Evolutionary conservation across 2,329 filamentous ascomycete genomes (phyloP).

Genomic region (Neonectria coccinea): DNA sequence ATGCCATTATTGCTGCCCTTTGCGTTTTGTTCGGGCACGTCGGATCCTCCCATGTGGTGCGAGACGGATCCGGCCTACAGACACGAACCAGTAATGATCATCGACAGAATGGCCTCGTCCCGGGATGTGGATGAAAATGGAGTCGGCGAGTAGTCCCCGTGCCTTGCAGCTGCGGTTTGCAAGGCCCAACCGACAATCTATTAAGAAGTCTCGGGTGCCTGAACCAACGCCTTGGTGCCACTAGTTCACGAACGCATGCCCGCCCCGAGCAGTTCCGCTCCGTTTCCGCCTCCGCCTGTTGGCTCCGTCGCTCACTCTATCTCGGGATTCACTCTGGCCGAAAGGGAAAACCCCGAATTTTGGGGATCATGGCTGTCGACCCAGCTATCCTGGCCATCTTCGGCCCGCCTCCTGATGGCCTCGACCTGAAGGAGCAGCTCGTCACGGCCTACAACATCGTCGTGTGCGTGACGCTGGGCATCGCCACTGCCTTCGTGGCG

Average conservation of each 20-base stretch:
- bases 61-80: background rate
- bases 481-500: constrained; percentile 15
- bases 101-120: background rate
- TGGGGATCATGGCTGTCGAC: constrained; percentile 21
- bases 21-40: background rate
- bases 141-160: constrained; percentile 4
- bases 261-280: background rate
- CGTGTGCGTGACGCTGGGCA: constrained; percentile 21
- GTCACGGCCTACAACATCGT: constrained; percentile 26
- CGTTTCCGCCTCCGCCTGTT: constrained; percentile 7
- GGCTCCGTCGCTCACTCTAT: constrained; percentile 1
- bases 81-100: constrained; percentile 13
- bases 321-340: background rate
- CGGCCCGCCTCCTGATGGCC: constrained; percentile 16
- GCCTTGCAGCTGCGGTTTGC: constrained; percentile 20
- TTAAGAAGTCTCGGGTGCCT: constrained; percentile 21
- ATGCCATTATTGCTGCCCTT: constrained; percentile 4
- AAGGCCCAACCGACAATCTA: constrained; percentile 8
- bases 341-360: background rate
- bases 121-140: background rate
- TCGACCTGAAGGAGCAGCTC: constrained; percentile 19
- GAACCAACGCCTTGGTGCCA: constrained; percentile 9
- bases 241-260: constrained; percentile 4
- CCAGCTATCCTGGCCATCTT: constrained; percentile 20
- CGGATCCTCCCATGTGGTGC: background rate